Evolutionary conservation across 1,139 yeast species (phyloP), one percentile per base, ranked within the genome.

Genomic region (Pichia sp.): DNA sequence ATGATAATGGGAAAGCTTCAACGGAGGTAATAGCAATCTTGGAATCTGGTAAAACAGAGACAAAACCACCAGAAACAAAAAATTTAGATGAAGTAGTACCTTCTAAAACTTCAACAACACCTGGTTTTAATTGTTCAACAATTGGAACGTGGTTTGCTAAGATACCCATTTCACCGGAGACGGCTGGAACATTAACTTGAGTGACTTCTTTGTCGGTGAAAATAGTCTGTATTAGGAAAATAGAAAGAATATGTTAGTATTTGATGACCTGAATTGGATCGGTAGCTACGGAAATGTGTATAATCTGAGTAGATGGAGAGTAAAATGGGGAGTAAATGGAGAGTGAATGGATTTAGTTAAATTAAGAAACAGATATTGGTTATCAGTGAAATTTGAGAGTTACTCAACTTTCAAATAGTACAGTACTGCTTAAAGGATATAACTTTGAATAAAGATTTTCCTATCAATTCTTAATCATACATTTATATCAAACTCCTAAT

Each of bases 91-190:
- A 72, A 56, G 92, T 94, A 46, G 81, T 68, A 63, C 81, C 75
- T 66, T 86, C 88, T 58, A 87, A 81, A 64, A 92, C 80, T 70
- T 90, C 97, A 59, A 92, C 85, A 53, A 94, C 77, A 68, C 99
- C 99, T 59, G 98, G 96, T 65, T 84, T 81, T 66, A 92, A 81
- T 76, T 94, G 96, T 72, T 94, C 97, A 55, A 92, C 90, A 63
- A 86, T 82, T 62, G 99, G 98, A 64, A 92, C 95, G 79, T 92
- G 99, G 74, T 87, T 84, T 61, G 98, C 97, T 65, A 92, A 75
- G 56, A 92, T 80, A 85, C 99, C 99, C 69, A 92, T 80, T 65
- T 86, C 95, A 66, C 99, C 99, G 56, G 95, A 83, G 62, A 85
- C 77, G 53, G 96, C 92, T 62, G 99, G 98, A 60, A 92, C 76